Conservation (phyloP, 768 basidiomycete genomes). For the Multifurca ochricompacta region DNA sequence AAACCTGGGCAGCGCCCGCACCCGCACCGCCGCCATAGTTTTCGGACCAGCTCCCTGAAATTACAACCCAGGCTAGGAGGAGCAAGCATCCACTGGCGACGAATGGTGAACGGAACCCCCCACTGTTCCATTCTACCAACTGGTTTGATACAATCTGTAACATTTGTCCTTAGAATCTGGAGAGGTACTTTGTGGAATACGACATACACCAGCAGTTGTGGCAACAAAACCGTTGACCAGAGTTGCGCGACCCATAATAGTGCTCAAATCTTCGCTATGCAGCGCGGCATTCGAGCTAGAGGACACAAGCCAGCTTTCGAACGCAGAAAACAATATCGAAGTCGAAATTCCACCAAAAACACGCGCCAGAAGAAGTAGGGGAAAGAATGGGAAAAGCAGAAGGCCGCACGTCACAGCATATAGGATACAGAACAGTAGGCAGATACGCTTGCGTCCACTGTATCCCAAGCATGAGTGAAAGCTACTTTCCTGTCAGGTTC, state of each 20-base stretch:
- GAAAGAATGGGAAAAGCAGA: constrained; percentile 48
- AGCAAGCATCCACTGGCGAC: constrained; percentile 53
- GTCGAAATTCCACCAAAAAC: constrained; percentile 65
- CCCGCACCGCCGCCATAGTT: constrained; percentile 50
- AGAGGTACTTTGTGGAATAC: neutral
- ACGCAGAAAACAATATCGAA: constrained; percentile 66
- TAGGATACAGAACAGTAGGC: constrained; percentile 63
- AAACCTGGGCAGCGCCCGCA: constrained; percentile 21
- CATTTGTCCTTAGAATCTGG: neutral
- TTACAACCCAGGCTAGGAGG: constrained; percentile 46
- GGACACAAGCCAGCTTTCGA: constrained; percentile 73
- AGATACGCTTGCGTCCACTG: constrained; percentile 62
- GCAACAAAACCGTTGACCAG: constrained; percentile 70
- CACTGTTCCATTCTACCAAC: constrained; percentile 41
- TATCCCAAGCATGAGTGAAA: neutral
- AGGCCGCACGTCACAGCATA: constrained; percentile 54
- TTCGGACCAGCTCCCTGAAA: constrained; percentile 54
- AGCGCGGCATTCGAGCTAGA: constrained; percentile 45
- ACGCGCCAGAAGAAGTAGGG: constrained; percentile 55
- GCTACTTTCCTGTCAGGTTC: no score
- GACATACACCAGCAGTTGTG: constrained; percentile 53
- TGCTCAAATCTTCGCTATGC: constrained; percentile 50
- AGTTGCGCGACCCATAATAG: constrained; percentile 66
- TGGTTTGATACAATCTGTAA: constrained; percentile 34
- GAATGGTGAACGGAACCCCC: constrained; percentile 56